These are phyloP conservation scores for Pugionium dolabratum DNA, from an alignment of 345 rosid genomes.

Conservation along the genomic window DNA sequence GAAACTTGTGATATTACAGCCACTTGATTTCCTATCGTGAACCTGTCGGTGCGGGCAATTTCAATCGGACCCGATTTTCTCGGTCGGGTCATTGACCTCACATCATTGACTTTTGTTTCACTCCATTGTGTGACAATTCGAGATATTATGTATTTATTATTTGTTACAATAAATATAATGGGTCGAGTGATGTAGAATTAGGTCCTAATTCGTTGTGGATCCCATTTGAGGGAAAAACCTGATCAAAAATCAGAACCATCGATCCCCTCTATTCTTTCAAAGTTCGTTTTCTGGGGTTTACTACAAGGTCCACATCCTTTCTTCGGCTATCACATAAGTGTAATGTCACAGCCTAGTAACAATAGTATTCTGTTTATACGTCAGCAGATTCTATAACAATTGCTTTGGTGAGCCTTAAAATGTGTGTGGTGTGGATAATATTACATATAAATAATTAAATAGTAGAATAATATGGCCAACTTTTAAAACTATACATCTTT, in stretches of 20 bases:
- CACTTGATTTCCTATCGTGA: slow-evolving; percentile 33
- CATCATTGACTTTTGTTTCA: not conserved
- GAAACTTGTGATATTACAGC: slow-evolving; percentile 33
- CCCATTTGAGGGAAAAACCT: slow-evolving; percentile 2
- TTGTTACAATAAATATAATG: not conserved
- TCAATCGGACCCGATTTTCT: slow-evolving; percentile 1
- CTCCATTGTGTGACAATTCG: slow-evolving; percentile 2
- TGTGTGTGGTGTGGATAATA: slow-evolving; percentile 42
- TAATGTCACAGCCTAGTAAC: no score
- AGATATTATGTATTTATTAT: not conserved
- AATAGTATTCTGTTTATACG: no score
- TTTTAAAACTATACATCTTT: no score
- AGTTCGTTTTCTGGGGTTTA: slow-evolving; percentile 11
- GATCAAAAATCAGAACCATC: slow-evolving; percentile 40
- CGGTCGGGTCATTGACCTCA: slow-evolving; percentile 35
- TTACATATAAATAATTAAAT: no score
- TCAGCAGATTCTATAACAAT: not conserved
- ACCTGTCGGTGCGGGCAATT: slow-evolving; percentile 32
- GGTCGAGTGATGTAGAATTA: not conserved
- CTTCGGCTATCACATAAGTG: slow-evolving; percentile 34
- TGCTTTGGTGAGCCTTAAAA: slow-evolving; percentile 34
- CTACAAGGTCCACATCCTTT: no score
- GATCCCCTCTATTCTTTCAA: slow-evolving; percentile 25
- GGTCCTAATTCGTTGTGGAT: not conserved
- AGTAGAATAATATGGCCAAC: no score